Conservation (phyloP, 2,329 filamentous ascomycete genomes). For the Exophiala xenobiotica region DNA sequence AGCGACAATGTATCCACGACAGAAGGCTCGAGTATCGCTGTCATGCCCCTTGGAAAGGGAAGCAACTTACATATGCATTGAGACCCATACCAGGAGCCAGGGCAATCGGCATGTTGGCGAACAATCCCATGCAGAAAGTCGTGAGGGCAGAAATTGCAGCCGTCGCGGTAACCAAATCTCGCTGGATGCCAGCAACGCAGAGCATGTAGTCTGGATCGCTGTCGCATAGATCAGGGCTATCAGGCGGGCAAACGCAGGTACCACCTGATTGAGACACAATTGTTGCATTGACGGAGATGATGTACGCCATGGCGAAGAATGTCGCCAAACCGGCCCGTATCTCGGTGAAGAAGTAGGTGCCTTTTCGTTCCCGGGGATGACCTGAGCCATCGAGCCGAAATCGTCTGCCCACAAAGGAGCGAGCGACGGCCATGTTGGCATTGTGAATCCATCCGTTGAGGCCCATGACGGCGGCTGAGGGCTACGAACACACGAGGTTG, state of each 20-base stretch:
- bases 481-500: too few relatives aligned
- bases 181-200: constrained; percentile 60
- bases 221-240: constrained; percentile 48
- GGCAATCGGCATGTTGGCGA: constrained; percentile 76
- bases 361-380: constrained; percentile 71
- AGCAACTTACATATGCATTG: constrained; percentile 68
- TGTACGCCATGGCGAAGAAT: constrained; percentile 79
- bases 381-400: constrained; percentile 81
- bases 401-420: constrained; percentile 65
- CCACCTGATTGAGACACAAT: constrained; percentile 72
- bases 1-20: background rate
- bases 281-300: constrained; percentile 68
- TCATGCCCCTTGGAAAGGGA: too few relatives aligned
- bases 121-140: constrained; percentile 79
- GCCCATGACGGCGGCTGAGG: constrained; percentile 9
- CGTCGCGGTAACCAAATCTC: constrained; percentile 80
- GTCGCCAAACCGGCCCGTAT: constrained; percentile 78
- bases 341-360: constrained; percentile 78
- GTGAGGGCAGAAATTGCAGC: constrained; percentile 77
- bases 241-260: constrained; percentile 67
- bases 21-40: too few relatives aligned
- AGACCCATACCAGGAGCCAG: constrained; percentile 75
- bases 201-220: constrained; percentile 46
- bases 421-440: constrained; percentile 60
- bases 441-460: constrained; percentile 41